phyloP scores from a whole-genome alignment of 1,284 basidiomycete species.

The Ceratobasidium sp. region DNA sequence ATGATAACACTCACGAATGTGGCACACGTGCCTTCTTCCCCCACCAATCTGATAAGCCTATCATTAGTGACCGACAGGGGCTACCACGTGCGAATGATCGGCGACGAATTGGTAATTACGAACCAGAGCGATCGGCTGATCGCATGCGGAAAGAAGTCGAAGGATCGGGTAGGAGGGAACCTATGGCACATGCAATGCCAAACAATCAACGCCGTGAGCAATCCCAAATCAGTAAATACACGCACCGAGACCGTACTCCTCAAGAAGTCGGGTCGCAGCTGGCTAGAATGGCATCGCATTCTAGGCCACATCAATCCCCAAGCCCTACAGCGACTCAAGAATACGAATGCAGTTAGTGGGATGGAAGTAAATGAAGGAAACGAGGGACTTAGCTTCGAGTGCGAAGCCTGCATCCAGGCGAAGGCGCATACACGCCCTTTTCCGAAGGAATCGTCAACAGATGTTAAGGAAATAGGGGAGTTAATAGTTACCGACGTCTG shows the following conservation, averaged over 20 bases:
- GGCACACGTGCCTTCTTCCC: constrained; percentile 52
- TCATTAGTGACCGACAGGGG: too few relatives aligned
- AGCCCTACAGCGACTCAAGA: constrained; percentile 48
- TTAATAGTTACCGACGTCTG: constrained; percentile 50
- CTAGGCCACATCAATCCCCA: constrained; percentile 53
- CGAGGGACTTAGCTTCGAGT: constrained; percentile 23
- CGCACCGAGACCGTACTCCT: not conserved
- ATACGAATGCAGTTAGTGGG: constrained; percentile 50
- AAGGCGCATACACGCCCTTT: constrained; percentile 49
- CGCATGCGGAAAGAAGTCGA: too few relatives aligned
- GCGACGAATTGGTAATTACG: too few relatives aligned
- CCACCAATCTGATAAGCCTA: constrained; percentile 54
- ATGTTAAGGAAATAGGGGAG: constrained; percentile 47
- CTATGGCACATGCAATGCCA: too few relatives aligned
- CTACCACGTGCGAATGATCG: too few relatives aligned
- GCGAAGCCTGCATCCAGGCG: constrained; percentile 49
- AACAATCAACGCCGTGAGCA: too few relatives aligned
- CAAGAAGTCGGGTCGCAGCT: constrained; percentile 36
- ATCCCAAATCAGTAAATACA: not conserved
- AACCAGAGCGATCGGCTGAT: too few relatives aligned
- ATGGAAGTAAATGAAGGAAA: constrained; percentile 49
- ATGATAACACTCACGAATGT: constrained; percentile 50
- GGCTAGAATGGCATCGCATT: constrained; percentile 54
- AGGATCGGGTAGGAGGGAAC: too few relatives aligned
- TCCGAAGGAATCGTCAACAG: constrained; percentile 44